These are phyloP conservation scores for Lavandula angustifolia DNA, from an alignment of 257 asterid genomes.

Conservation along the genomic window DNA sequence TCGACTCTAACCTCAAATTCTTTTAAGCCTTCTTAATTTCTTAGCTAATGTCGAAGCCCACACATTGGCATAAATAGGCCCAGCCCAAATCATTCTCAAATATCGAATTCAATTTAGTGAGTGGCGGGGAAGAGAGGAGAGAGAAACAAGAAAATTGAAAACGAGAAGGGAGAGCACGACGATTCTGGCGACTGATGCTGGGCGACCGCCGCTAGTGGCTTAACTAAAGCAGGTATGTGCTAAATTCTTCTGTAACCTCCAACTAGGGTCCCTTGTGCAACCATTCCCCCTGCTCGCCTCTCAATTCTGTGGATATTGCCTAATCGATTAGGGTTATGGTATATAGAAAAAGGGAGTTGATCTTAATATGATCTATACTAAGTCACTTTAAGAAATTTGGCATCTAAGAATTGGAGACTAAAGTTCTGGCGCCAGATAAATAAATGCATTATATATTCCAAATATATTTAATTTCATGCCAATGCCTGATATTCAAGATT, in stretches of 20 bases:
- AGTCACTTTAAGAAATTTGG: neutral
- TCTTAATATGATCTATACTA: neutral
- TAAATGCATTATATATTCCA: no score
- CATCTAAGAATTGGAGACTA: neutral
- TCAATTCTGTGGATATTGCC: slow-evolving; percentile 3
- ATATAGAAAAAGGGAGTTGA: neutral
- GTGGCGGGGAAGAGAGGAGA: neutral
- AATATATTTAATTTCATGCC: no score
- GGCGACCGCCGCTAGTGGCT: slow-evolving; percentile 10
- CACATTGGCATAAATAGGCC: neutral
- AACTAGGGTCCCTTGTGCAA: slow-evolving; percentile 9
- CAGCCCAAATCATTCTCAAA: neutral
- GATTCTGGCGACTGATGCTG: slow-evolving; percentile 11
- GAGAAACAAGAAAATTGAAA: neutral
- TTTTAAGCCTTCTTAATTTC: no score
- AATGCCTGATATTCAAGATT: no score
- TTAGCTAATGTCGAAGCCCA: neutral
- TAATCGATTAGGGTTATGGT: neutral
- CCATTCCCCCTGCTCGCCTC: neutral
- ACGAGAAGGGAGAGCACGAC: slow-evolving; percentile 10
- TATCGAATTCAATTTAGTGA: neutral
- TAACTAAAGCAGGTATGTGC: slow-evolving; percentile 14
- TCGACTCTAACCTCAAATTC: no score
- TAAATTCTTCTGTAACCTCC: neutral
- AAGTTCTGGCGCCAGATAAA: slow-evolving; percentile 14